A percentile compares a stretch with the other conserved stretches of the same genome.
phyloP scores from a whole-genome alignment of 1,139 yeast species.

The Candida pseudoviswanathii region DNA sequence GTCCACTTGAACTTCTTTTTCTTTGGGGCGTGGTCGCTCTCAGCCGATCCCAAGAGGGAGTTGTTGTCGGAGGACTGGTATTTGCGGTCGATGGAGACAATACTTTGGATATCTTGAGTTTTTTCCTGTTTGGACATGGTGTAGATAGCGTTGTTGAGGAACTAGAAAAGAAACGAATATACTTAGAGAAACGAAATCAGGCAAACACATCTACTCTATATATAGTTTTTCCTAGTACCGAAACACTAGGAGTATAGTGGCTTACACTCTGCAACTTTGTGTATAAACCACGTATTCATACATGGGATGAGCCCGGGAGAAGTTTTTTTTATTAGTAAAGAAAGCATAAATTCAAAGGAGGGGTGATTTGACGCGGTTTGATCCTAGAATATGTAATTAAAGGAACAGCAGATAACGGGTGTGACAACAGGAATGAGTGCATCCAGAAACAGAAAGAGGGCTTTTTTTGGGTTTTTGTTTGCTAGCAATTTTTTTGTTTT shows the following conservation, averaged over 20 bases:
- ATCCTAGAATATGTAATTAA: neutral
- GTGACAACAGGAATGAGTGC: neutral
- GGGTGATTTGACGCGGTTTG: neutral
- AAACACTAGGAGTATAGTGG: too few relatives aligned
- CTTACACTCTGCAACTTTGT: neutral
- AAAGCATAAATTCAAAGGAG: neutral
- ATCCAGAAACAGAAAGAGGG: too few relatives aligned
- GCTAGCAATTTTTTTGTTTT: neutral
- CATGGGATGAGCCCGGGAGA: neutral
- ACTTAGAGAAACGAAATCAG: neutral
- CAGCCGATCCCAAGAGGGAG: neutral
- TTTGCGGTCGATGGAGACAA: slow-evolving; percentile 9
- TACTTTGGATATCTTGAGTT: slow-evolving; percentile 2
- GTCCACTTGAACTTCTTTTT: slow-evolving; percentile 15
- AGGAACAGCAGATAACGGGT: neutral
- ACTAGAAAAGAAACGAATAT: neutral
- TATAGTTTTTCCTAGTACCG: too few relatives aligned
- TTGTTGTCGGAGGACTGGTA: neutral
- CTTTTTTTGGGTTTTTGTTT: too few relatives aligned
- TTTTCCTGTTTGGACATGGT: neutral
- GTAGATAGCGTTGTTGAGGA: neutral
- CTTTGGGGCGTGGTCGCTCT: neutral
- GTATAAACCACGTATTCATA: neutral
- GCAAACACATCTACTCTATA: too few relatives aligned
- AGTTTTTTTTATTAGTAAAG: neutral